Conservation (phyloP, 108 stramenopile species). For the Chaetoceros tenuissimus region DNA sequence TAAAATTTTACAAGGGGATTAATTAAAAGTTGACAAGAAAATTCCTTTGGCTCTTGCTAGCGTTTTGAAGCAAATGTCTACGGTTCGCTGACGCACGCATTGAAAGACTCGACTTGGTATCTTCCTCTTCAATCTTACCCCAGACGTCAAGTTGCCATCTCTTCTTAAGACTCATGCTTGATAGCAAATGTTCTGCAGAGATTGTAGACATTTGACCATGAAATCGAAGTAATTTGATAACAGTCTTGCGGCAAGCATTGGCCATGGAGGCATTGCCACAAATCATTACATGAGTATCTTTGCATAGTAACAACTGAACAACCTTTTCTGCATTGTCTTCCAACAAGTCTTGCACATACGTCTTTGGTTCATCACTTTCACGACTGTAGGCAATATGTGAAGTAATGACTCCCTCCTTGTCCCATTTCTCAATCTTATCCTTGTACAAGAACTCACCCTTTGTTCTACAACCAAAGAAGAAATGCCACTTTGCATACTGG, state of each 20-base stretch:
- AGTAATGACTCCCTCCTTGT: constrained; percentile 3
- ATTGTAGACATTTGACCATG: constrained; percentile 9
- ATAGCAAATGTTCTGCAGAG: constrained; percentile 2
- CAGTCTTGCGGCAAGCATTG: constrained; percentile 7
- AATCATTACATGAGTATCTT: constrained; percentile 8
- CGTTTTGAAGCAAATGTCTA: too few species aligned
- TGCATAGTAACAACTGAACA: background rate
- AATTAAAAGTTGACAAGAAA: too few species aligned
- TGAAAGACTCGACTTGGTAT: too few species aligned
- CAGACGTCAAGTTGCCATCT: constrained; percentile 17
- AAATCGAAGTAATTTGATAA: background rate
- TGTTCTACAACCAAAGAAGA: constrained; percentile 27
- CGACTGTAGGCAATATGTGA: constrained; percentile 7
- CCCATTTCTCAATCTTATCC: constrained; percentile 1
- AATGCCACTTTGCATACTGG: background rate
- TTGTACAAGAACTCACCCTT: constrained; percentile 8
- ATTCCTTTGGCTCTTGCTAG: too few species aligned
- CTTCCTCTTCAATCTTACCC: constrained; percentile 6
- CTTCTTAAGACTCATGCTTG: constrained; percentile 4
- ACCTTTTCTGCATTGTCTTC: background rate
- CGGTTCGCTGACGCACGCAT: too few species aligned
- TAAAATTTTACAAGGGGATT: too few species aligned
- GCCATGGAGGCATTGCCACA: constrained; percentile 21
- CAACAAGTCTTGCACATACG: constrained; percentile 18
- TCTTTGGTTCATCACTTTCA: background rate